Evolutionary conservation across 306 rosid species (phyloP), one percentile per base, ranked within the genome.

Genomic region (Aeschynomene evenia): DNA sequence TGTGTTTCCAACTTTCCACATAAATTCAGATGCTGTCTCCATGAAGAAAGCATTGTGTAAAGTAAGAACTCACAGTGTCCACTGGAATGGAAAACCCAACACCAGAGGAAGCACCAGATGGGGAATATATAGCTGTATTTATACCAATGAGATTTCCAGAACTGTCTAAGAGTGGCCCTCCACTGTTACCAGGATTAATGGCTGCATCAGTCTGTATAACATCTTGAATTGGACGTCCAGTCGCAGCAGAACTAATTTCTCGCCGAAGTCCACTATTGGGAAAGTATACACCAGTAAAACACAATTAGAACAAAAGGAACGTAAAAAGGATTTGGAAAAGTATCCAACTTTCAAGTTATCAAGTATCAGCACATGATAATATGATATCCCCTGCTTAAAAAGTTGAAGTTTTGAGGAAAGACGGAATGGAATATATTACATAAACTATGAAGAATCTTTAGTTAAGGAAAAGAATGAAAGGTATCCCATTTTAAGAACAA

Each of bases 171-270:
- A 95, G 99, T 48, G 99, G 99, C 12, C 99, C 99, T 55, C 99
- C 99, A 71, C 99, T 95, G 70, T 95, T 95, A 21, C 99, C 99
- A 2, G 99, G 99, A 77, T 95, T 95, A 79, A 95, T 95, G 49
- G 99, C 99, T 77, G 99, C 99, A 86, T 91, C 99, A n/a, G 96
- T 95, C 84, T 95, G 99, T 70, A 95, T 95, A 54, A 95, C 99
- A 73, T 95, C 99, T 83, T 95, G 99, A 75, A 95, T 95, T 19
- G 96, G 99, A 76, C 97, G 91, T 23, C 99, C 99, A 19, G 97
- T 95, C 49, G 99, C 99, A 42, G 99, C 99, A 42, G 99, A 95
- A 82, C 99, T 95, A 72, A 95, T 95, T 83, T 95, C 99, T 84
- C 99, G 84, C 62, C 99, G 84, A 72, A 95, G 96, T 68, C 97